Evolutionary conservation across 192 early-diverging fungal species (phyloP).

Genomic region (Pecoramyces ruminantium): DNA sequence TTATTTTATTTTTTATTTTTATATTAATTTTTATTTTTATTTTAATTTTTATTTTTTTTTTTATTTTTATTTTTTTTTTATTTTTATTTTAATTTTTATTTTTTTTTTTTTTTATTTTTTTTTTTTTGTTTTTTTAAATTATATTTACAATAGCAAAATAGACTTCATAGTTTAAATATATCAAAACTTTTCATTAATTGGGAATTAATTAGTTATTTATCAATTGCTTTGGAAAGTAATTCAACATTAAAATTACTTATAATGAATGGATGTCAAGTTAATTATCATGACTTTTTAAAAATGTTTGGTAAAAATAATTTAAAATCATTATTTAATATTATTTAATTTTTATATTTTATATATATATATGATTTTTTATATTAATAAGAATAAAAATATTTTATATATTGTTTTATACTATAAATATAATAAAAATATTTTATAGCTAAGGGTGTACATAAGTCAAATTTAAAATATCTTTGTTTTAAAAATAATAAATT

Average conservation of each 20-base stretch:
- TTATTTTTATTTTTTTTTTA: too few species aligned
- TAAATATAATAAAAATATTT: too few species aligned
- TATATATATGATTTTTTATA: too few species aligned
- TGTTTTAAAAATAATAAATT: neutral
- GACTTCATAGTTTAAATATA: neutral
- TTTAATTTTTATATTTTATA: too few species aligned
- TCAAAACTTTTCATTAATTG: neutral
- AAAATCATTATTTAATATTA: too few species aligned
- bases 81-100: too few species aligned
- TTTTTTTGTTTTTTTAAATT: too few species aligned
- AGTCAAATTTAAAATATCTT: neutral
- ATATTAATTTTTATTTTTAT: too few species aligned
- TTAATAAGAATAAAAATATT: neutral
- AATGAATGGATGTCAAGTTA: neutral
- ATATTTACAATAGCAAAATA: neutral
- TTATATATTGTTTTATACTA: too few species aligned
- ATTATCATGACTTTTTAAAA: neutral
- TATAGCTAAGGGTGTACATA: neutral
- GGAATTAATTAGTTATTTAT: neutral
- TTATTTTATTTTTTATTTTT: too few species aligned
- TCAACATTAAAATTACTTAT: neutral
- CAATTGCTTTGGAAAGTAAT: neutral
- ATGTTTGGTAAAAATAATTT: neutral
- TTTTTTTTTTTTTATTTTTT: too few species aligned
- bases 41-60: too few species aligned